Percentiles rank a stretch among this genome's conserved stretches.
Evolutionary conservation across 1,139 yeast genomes (phyloP).

Genomic region (Saccharomyces hybrid): DNA sequence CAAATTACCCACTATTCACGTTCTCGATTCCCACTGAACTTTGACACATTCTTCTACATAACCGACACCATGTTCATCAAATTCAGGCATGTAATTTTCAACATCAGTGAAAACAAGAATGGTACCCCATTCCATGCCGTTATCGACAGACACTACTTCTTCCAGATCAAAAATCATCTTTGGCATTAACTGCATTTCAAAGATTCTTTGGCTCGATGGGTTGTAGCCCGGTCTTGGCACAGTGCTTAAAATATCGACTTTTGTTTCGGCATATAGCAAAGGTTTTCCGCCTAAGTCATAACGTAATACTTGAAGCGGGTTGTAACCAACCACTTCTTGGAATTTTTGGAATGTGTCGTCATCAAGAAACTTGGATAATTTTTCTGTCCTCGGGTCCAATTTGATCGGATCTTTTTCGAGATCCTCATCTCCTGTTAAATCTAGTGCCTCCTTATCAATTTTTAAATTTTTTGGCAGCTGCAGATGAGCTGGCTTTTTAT

Average conservation of each 20-base stretch:
- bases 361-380: constrained; percentile 44
- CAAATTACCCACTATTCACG: neutral
- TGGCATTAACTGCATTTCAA: constrained; percentile 93
- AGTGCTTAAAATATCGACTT: constrained; percentile 30
- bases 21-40: constrained; percentile 78
- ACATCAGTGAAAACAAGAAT: constrained; percentile 75
- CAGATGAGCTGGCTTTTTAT: constrained; percentile 41
- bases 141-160: constrained; percentile 40
- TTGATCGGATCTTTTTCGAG: constrained; percentile 25
- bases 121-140: constrained; percentile 98
- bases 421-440: constrained; percentile 28
- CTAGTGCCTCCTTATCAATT: constrained; percentile 31
- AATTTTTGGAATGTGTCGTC: constrained; percentile 78
- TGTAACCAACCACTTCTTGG: constrained; percentile 63
- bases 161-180: constrained; percentile 82
- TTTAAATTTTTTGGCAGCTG: constrained; percentile 36
- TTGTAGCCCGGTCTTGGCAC: constrained; percentile 39
- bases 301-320: constrained; percentile 79
- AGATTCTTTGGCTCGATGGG: constrained; percentile 56
- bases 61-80: constrained; percentile 61
- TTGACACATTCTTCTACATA: constrained; percentile 89
- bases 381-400: constrained; percentile 36
- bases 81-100: constrained; percentile 58
- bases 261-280: constrained; percentile 54
- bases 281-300: constrained; percentile 75